phyloP scores from a whole-genome alignment of 306 rosid species.

The Adenanthera pavonina region DNA sequence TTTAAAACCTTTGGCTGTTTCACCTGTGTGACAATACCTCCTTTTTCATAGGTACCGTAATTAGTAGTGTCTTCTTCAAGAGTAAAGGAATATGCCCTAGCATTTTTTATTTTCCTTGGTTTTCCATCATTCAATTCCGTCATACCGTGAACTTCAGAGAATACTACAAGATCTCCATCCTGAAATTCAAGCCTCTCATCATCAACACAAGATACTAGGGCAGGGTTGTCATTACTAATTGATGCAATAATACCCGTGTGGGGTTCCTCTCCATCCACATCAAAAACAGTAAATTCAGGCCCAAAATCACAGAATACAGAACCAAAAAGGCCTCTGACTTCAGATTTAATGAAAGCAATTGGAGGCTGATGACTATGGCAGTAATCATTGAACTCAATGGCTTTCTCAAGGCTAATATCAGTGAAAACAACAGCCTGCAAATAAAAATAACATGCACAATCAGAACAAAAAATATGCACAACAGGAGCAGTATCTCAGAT shows the following conservation, averaged over 20 bases:
- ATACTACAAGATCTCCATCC: conserved; percentile 92
- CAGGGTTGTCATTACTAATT: conserved; percentile 78
- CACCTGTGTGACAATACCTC: conserved; percentile 88
- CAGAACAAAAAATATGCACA: background rate
- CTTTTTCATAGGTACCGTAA: conserved; percentile 73
- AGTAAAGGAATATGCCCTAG: conserved; percentile 76
- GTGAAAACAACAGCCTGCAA: conserved; percentile 88
- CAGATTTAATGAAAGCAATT: conserved; percentile 82
- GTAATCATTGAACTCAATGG: conserved; percentile 76
- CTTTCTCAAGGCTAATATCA: conserved; percentile 68
- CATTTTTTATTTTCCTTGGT: conserved; percentile 74
- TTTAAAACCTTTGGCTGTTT: conserved; percentile 80
- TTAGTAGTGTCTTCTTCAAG: conserved; percentile 85
- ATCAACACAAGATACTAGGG: conserved; percentile 80
- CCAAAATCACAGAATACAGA: conserved; percentile 94
- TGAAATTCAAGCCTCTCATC: conserved; percentile 94
- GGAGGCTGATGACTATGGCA: conserved; percentile 91
- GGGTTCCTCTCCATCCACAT: conserved; percentile 93
- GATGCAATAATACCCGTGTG: conserved; percentile 87
- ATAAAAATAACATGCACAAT: conserved; percentile 31
- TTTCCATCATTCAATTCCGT: conserved; percentile 85
- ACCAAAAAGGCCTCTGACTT: conserved; percentile 98
- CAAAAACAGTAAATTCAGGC: conserved; percentile 86
- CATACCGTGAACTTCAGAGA: conserved; percentile 93
- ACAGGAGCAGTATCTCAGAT: background rate